Percentiles rank a stretch among this genome's conserved stretches.
These are phyloP conservation scores for Bocquillonia castaneifolia DNA, from an alignment of 441 rosid species.

Conservation along the genomic window DNA sequence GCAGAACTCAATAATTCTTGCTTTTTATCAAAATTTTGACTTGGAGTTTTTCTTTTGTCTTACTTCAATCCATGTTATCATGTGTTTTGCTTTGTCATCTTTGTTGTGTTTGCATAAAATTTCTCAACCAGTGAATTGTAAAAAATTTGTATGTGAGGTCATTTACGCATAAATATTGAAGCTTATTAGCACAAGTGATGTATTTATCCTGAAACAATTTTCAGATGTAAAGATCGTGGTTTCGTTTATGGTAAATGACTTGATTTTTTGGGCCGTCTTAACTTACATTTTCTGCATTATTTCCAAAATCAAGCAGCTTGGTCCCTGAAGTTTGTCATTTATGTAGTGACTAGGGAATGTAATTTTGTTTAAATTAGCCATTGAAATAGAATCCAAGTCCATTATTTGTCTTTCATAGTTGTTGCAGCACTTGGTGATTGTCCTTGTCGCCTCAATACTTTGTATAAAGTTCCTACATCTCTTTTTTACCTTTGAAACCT, in stretches of 20 bases:
- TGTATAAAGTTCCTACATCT: neutral
- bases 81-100: conserved; percentile 9
- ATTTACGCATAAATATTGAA: neutral
- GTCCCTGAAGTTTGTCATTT: neutral
- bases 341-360: neutral
- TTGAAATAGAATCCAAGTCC: neutral
- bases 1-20: neutral
- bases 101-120: neutral
- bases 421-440: conserved; percentile 4
- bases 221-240: neutral
- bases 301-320: conserved; percentile 3
- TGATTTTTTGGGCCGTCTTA: neutral
- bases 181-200: neutral
- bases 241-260: neutral
- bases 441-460: neutral
- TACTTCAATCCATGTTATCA: neutral
- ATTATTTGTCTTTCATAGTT: neutral
- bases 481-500: neutral
- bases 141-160: neutral
- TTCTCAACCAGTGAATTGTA: neutral
- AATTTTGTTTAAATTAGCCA: neutral
- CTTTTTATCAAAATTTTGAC: neutral
- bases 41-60: neutral
- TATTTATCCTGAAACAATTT: neutral
- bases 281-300: neutral